Evolutionary conservation across 2,329 filamentous ascomycete species (phyloP), one percentile per base, ranked within the genome.

Genomic region (Truncatella angustata): DNA sequence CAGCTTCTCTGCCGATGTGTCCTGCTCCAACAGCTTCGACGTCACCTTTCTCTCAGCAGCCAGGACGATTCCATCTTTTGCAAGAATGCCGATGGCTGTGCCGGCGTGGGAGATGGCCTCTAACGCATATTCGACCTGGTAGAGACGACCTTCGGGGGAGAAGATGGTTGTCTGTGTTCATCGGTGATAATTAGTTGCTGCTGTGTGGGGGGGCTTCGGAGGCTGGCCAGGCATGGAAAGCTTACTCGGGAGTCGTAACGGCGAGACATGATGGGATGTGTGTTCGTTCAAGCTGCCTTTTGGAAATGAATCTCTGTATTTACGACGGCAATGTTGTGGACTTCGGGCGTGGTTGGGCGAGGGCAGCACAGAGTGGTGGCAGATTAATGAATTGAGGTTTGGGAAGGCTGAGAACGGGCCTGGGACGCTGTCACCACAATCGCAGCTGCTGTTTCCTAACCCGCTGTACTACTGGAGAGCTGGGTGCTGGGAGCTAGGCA

Each of bases 1-100:
- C 63, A 99, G 90, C 86, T 99, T 99, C 86, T 99, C 94, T 47
- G 94, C 95, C 51, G 94, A 97, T 59, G 95, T 99, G 76, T 99
- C 94, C 78, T 99, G 95, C 81, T 99, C 94, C 69, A 99, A 77
- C 69, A 99, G 81, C 85, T 99, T 99, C 76, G 94, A 97, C 56
- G 94, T 99, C 65, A 99, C 94, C 79, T 99, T 99, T 71, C 94
- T 86, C 83, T 99, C 94, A 40, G 95, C 94, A 52, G 95, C 94
- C 52, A 99, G 85, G 56, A 99, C 94, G 68, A 99, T 99, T 65
- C 94, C 94, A 84, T 99, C 94, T 74, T 95, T 92, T 60, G 95
- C 94, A 60, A 99, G 81, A 68, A 99, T 97, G 51, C 94, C 94
- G 65, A 99, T 86, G 60, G 94, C 94, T 46, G 94, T 99, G 63